Conservation (phyloP, 2,329 filamentous ascomycete genomes). For the Cladobotryum mycophilum region DNA sequence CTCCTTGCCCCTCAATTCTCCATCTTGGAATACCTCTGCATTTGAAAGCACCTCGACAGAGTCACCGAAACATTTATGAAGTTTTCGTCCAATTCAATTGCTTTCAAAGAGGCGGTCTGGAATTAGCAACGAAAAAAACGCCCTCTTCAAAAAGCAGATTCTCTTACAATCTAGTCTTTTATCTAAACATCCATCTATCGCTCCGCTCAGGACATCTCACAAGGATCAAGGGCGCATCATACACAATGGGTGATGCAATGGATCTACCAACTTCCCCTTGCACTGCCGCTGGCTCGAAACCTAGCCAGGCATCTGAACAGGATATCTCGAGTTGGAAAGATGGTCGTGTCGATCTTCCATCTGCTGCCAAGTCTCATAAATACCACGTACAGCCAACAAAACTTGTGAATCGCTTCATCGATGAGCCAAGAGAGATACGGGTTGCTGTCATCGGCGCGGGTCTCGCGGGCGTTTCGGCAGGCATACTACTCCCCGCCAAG, state of each 20-base stretch:
- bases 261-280: constrained; percentile 7
- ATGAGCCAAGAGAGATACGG: constrained; percentile 27
- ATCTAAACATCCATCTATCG: too few species aligned
- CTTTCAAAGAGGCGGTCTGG: too few species aligned
- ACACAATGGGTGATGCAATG: constrained; percentile 2
- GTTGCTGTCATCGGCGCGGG: constrained; percentile 34
- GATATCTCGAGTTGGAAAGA: not conserved
- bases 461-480: constrained; percentile 42
- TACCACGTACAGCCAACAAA: constrained; percentile 6
- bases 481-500: constrained; percentile 60
- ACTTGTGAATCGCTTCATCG: constrained; percentile 27
- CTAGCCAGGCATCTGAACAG: not conserved
- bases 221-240: too few species aligned
- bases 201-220: too few species aligned
- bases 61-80: too few species aligned
- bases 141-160: not conserved
- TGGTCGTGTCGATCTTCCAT: not conserved
- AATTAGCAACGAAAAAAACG: not conserved
- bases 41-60: too few species aligned
- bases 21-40: too few species aligned
- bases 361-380: not conserved
- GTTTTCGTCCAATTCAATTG: too few species aligned
- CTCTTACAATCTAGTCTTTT: not conserved
- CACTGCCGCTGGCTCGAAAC: constrained; percentile 6
- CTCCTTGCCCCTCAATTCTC: too few species aligned